These are phyloP conservation scores for Aureobasidium sp. DNA, from an alignment of 2,329 filamentous ascomycete genomes.

Conservation along the genomic window DNA sequence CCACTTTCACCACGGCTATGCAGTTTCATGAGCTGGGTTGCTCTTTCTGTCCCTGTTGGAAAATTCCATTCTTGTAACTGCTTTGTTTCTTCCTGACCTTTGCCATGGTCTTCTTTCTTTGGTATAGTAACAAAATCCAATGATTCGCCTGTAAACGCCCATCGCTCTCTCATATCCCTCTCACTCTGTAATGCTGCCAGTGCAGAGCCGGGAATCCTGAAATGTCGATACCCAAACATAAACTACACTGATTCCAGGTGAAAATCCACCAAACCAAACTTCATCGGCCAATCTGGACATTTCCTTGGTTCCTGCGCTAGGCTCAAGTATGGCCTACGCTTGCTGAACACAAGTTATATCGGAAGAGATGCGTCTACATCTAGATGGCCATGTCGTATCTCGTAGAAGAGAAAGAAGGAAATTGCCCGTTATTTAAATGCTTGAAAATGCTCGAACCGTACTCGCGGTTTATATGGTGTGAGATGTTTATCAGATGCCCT, in stretches of 20 bases:
- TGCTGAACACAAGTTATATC: neutral
- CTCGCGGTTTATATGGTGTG: neutral
- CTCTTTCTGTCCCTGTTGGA: neutral
- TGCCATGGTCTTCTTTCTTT: neutral
- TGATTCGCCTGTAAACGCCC: neutral
- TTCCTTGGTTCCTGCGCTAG: neutral
- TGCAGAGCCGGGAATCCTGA: neutral
- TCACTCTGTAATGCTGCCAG: neutral
- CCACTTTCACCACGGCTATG: neutral
- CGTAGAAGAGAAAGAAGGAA: constrained; percentile 10
- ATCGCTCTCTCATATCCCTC: neutral
- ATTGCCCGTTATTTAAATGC: neutral
- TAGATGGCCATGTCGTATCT: neutral
- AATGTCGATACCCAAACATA: neutral
- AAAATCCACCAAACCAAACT: neutral
- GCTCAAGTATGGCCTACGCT: neutral
- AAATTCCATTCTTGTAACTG: neutral
- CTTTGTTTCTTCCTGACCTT: neutral
- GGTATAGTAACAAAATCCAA: neutral
- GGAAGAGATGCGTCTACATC: neutral
- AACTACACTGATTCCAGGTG: neutral
- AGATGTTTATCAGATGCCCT: constrained; percentile 28
- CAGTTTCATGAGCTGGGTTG: neutral
- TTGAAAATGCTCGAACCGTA: constrained; percentile 5
- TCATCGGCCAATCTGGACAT: neutral